A percentile compares a stretch with the other conserved stretches of the same genome.
phyloP scores from a whole-genome alignment of 768 basidiomycete species.

The Austroboletus festivus region DNA sequence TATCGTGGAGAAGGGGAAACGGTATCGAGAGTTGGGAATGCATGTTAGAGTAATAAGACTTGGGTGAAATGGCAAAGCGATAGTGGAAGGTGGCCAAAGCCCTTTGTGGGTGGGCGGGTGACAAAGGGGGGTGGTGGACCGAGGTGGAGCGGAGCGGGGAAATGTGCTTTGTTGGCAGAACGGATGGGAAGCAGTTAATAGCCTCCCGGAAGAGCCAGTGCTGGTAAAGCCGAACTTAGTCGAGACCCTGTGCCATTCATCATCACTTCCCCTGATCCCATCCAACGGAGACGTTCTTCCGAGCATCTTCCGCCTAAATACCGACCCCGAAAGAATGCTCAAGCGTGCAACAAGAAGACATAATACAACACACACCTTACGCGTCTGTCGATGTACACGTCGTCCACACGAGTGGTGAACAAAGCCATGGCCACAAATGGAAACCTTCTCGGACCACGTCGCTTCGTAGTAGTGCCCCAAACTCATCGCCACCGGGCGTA shows the following conservation, averaged over 20 bases:
- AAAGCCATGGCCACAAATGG: conserved; percentile 12
- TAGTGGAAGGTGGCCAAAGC: conserved; percentile 14
- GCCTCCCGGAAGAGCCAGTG: conserved; percentile 9
- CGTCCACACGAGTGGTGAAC: conserved; percentile 9
- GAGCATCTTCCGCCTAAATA: neutral
- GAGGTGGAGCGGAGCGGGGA: conserved; percentile 1
- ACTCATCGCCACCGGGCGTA: no score
- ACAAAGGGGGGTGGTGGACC: conserved; percentile 27
- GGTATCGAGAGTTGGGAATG: conserved; percentile 5
- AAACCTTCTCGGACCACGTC: neutral
- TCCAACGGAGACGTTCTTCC: conserved; percentile 1
- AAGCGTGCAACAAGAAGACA: neutral
- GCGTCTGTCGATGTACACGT: no score
- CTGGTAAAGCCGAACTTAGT: conserved; percentile 8
- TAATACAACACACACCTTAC: conserved; percentile 6
- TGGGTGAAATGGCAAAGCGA: conserved; percentile 21
- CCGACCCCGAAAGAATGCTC: neutral
- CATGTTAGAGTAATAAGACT: conserved; percentile 24
- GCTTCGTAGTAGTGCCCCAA: neutral
- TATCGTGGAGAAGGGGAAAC: conserved; percentile 14
- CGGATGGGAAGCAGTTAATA: conserved; percentile 14
- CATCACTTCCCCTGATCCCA: conserved; percentile 10
- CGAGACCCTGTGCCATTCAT: conserved; percentile 8
- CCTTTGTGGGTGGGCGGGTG: conserved; percentile 22
- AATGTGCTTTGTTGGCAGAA: conserved; percentile 7